phyloP scores from a whole-genome alignment of 805 yeast species.

The Cyberlindnera mrakii region DNA sequence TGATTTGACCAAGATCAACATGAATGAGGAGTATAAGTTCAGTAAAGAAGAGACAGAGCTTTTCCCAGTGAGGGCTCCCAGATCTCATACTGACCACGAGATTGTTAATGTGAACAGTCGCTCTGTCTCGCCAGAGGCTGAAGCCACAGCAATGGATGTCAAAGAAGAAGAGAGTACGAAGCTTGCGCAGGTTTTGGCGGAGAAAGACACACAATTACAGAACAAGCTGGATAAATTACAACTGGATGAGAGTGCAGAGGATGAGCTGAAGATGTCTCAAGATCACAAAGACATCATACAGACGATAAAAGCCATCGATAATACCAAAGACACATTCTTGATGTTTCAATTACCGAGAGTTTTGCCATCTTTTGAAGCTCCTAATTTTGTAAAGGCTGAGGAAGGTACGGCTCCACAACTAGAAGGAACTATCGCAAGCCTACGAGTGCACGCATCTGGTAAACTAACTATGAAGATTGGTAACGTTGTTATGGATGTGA shows the following conservation, averaged over 20 bases:
- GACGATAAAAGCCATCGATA: conserved; percentile 22
- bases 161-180: conserved; percentile 19
- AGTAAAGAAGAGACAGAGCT: conserved; percentile 43
- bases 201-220: conserved; percentile 24
- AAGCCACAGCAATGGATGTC: conserved; percentile 8
- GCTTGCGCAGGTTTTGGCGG: conserved; percentile 14
- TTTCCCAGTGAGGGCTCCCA: conserved; percentile 67
- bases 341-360: conserved; percentile 34
- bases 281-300: conserved; percentile 35
- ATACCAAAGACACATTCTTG: conserved; percentile 29
- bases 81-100: conserved; percentile 29
- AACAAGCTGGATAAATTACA: conserved; percentile 24
- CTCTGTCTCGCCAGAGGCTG: conserved; percentile 19
- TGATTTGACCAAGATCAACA: conserved; percentile 44
- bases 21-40: conserved; percentile 54
- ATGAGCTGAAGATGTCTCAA: conserved; percentile 27
- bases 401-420: conserved; percentile 5
- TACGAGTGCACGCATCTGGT: conserved; percentile 81
- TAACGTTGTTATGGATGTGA: conserved; percentile 57
- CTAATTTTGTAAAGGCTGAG: conserved; percentile 2
- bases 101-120: conserved; percentile 8
- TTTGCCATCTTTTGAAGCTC: conserved; percentile 28
- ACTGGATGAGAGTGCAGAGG: conserved; percentile 30
- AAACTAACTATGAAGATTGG: conserved; percentile 72
- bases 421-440: conserved; percentile 63